Conservation (phyloP, 2,329 filamentous ascomycete genomes). For the Ceratocystis albifundus region DNA sequence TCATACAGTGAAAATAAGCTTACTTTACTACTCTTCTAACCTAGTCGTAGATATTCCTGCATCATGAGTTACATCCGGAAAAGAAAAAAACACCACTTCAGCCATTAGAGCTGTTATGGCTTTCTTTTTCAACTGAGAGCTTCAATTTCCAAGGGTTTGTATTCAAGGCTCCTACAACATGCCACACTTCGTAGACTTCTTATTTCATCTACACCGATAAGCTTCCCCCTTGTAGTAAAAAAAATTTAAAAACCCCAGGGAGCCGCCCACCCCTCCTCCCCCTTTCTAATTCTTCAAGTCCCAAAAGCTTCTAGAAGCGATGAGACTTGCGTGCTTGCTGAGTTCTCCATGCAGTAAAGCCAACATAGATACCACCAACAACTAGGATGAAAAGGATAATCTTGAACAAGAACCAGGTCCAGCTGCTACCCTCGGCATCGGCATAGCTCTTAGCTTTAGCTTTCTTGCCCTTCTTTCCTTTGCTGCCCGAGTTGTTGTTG, state of each 20-base stretch:
- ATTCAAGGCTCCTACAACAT: constrained; percentile 9
- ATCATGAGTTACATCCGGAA: too few relatives aligned
- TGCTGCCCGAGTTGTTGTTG: constrained; percentile 31
- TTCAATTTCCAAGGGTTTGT: neutral
- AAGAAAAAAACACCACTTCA: too few relatives aligned
- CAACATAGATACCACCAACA: constrained; percentile 66
- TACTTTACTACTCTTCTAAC: too few relatives aligned
- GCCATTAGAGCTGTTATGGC: neutral
- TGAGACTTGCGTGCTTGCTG: constrained; percentile 46
- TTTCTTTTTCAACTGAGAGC: neutral
- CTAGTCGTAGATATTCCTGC: too few relatives aligned
- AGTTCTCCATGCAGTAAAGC: constrained; percentile 71
- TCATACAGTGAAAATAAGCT: too few relatives aligned
- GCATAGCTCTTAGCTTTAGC: constrained; percentile 26
- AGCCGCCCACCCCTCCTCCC: too few relatives aligned
- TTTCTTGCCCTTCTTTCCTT: constrained; percentile 32
- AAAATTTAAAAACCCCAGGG: neutral
- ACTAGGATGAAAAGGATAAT: constrained; percentile 61
- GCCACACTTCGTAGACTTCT: neutral
- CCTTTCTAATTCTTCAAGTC: neutral
- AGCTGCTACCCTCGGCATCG: constrained; percentile 37
- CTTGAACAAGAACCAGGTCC: constrained; percentile 64
- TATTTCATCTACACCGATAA: neutral
- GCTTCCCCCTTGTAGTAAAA: neutral
- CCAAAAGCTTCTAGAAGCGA: constrained; percentile 37